Conservation (phyloP, 2,329 filamentous ascomycete species). For the Fusarium solani-melongenae region DNA sequence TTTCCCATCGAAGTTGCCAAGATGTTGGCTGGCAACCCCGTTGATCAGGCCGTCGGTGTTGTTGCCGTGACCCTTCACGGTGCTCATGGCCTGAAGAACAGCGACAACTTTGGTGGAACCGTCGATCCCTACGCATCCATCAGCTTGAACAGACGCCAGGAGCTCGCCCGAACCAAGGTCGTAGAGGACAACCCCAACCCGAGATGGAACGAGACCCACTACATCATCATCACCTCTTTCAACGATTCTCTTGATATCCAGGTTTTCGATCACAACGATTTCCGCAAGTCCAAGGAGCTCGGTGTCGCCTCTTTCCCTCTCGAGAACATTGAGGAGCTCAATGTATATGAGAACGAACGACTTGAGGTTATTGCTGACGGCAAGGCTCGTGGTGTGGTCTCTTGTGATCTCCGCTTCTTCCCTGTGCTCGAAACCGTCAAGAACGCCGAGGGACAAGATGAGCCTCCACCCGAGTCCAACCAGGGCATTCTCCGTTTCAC, state of each 20-base stretch:
- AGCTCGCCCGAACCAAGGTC: conserved; percentile 89
- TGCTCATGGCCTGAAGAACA: conserved; percentile 92
- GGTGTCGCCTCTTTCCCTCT: conserved; percentile 87
- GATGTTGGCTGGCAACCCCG: conserved; percentile 92
- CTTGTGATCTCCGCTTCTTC: conserved; percentile 92
- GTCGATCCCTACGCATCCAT: conserved; percentile 90
- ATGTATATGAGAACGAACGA: conserved; percentile 84
- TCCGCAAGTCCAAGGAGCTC: conserved; percentile 95
- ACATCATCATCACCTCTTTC: conserved; percentile 92
- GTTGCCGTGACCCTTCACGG: conserved; percentile 91
- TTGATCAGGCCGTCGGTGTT: conserved; percentile 96
- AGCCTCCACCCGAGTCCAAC: conserved; percentile 87
- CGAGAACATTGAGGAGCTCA: conserved; percentile 81
- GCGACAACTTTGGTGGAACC: conserved; percentile 91
- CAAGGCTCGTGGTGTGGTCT: conserved; percentile 82
- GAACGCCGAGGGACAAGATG: conserved; percentile 79
- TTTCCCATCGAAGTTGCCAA: conserved; percentile 99
- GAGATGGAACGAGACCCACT: conserved; percentile 96
- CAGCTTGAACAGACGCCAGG: conserved; percentile 83
- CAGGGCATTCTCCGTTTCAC: conserved; percentile 95
- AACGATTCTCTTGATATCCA: conserved; percentile 87
- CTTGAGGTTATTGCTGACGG: conserved; percentile 88
- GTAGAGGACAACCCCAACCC: conserved; percentile 87
- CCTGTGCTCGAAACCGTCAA: conserved; percentile 82
- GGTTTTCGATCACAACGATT: conserved; percentile 93